Conservation (phyloP, 805 yeast genomes). For the Nakazawaea sp. region DNA sequence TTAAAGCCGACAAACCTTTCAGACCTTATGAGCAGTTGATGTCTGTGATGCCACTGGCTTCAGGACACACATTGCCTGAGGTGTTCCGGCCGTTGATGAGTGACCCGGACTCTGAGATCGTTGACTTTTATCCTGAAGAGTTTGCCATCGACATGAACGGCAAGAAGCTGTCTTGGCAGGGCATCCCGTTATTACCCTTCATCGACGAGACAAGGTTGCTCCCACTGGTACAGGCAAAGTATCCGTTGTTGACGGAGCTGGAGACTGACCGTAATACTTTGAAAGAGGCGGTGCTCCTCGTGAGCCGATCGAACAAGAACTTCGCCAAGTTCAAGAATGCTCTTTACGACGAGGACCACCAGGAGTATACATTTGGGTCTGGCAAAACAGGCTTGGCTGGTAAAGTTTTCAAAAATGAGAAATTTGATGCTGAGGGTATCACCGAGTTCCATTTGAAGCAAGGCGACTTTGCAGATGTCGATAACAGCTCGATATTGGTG, state of each 20-base stretch:
- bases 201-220: conserved; percentile 78
- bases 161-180: conserved; percentile 92
- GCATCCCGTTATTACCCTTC: conserved; percentile 83
- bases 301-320: conserved; percentile 56
- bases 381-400: conserved; percentile 57
- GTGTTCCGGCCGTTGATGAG: conserved; percentile 80
- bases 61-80: conserved; percentile 79
- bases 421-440: conserved; percentile 28
- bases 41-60: conserved; percentile 94
- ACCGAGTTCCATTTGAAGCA: conserved; percentile 40
- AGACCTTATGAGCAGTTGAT: conserved; percentile 88
- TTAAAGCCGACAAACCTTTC: conserved; percentile 71
- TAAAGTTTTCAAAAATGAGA: conserved; percentile 27
- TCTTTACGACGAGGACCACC: conserved; percentile 33
- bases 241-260: conserved; percentile 54
- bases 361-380: conserved; percentile 34
- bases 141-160: conserved; percentile 95
- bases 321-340: conserved; percentile 29
- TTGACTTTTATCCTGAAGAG: conserved; percentile 85
- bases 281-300: conserved; percentile 61
- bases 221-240: conserved; percentile 57
- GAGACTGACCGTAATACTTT: conserved; percentile 66
- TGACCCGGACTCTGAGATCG: conserved; percentile 70
- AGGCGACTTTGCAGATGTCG: conserved; percentile 35
- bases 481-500: conserved; percentile 29